Evolutionary conservation across 2,329 filamentous ascomycete species (phyloP).

Genomic region (Plectosphaerella plurivora): DNA sequence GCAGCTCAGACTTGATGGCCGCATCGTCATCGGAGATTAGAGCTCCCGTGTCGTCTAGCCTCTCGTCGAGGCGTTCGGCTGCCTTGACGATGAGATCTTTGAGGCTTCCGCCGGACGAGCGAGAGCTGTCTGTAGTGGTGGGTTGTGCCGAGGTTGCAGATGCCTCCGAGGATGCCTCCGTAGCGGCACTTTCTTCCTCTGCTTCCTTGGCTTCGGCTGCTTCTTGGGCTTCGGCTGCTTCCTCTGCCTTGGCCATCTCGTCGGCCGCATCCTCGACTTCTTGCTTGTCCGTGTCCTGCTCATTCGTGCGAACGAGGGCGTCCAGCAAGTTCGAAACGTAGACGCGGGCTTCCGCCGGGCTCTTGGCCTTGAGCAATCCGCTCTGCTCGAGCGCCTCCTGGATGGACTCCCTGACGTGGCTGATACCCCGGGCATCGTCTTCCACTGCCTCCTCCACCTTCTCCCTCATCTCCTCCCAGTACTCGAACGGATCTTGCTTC

Average conservation of each 20-base stretch:
- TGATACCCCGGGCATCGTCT: slow-evolving; percentile 49
- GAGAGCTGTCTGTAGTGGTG: neutral
- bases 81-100: slow-evolving; percentile 49
- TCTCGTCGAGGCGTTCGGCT: slow-evolving; percentile 39
- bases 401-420: slow-evolving; percentile 48
- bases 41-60: slow-evolving; percentile 16
- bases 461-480: slow-evolving; percentile 51
- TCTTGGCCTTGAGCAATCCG: slow-evolving; percentile 42
- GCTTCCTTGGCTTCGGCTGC: too few species aligned
- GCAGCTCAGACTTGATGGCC: slow-evolving; percentile 32
- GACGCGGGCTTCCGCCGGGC: slow-evolving; percentile 37
- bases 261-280: neutral
- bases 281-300: neutral
- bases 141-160: neutral
- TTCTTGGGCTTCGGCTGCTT: too few species aligned
- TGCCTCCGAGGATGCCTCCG: slow-evolving; percentile 11
- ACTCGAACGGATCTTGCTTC: slow-evolving; percentile 24
- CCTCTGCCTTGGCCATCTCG: too few species aligned
- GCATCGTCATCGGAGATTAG: slow-evolving; percentile 15
- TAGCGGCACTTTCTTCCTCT: too few species aligned
- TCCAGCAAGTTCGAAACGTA: slow-evolving; percentile 48
- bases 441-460: slow-evolving; percentile 54
- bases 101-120: slow-evolving; percentile 18
- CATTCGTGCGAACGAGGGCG: slow-evolving; percentile 33
- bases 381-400: slow-evolving; percentile 51